A percentile compares a stretch with the other conserved stretches of the same genome.
These are phyloP conservation scores for Moniliella sp. DNA, from an alignment of 1,284 basidiomycete species.

Conservation along the genomic window DNA sequence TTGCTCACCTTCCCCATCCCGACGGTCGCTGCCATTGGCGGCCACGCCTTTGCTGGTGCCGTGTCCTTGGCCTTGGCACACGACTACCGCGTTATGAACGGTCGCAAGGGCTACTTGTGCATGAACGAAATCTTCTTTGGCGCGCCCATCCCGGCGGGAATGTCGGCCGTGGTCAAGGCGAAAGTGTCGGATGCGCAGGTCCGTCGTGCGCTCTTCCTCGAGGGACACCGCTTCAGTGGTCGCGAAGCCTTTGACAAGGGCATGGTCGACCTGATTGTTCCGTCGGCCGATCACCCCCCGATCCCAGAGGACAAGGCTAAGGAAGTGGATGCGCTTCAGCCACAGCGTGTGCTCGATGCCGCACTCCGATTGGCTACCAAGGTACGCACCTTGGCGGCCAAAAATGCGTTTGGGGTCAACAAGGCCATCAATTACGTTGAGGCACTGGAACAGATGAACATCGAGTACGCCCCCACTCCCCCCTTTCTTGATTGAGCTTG, in stretches of 20 bases:
- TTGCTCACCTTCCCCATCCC: slow-evolving; percentile 37
- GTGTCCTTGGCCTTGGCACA: slow-evolving; percentile 59
- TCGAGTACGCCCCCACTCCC: too few species aligned
- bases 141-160: slow-evolving; percentile 16
- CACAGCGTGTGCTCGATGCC: neutral
- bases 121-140: slow-evolving; percentile 54
- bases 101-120: slow-evolving; percentile 59
- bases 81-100: slow-evolving; percentile 77
- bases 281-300: too few species aligned
- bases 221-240: slow-evolving; percentile 64
- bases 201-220: slow-evolving; percentile 55
- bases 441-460: too few species aligned
- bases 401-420: neutral
- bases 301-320: too few species aligned
- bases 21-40: slow-evolving; percentile 68
- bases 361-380: neutral
- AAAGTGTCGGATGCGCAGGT: slow-evolving; percentile 47
- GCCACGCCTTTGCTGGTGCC: slow-evolving; percentile 58
- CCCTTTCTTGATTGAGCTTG: too few species aligned
- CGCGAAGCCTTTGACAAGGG: slow-evolving; percentile 48
- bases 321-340: too few species aligned
- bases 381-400: neutral
- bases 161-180: slow-evolving; percentile 44
- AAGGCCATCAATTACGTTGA: neutral
- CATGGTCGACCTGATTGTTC: too few species aligned